Base-by-base conservation (phyloP, 345 rosid genomes). In the Citropsis articulata region DNA sequence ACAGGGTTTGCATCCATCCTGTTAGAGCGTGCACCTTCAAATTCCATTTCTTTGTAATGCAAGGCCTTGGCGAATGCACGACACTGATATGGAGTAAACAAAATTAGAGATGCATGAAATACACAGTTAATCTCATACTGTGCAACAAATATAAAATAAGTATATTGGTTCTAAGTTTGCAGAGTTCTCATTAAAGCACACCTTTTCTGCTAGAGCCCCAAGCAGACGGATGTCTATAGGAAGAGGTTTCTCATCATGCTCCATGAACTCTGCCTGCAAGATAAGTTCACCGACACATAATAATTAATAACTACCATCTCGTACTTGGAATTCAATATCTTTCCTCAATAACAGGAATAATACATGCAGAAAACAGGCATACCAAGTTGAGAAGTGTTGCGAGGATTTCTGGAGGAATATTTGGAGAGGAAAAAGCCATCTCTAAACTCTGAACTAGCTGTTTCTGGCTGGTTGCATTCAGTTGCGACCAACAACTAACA, bases 201-300 rank as follows among this genome's bases (percentile, higher is more conserved):
- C 99, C 97, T 96, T 96, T 83, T 96, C 99, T 71, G 99, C 99
- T 79, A 96, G 97, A 77, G 99, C 99, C 66, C 97, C 98, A 84
- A 96, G 98, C 35, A 96, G 94, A 79, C 99, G 95, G 73, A 96
- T 96, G 84, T 96, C 99, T 77, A 96, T 96, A 69, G 99, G 99
- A 82, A 96, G 98, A 84, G 91, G 97, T 80, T 91, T 96, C 86
- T 96, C 99, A 80, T 92, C 99, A 84, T 90, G 98, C 79, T 96
- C 99, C 99, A 96, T 96, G 88, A 96, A 94, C 88, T 96, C 99
- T 31, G 99, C 99, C 99, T 96, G 86, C 80, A 86, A 71, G 65
- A 66, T 50, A 62, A 81, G 65, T 77, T 79, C 8, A 48, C 50
- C n/a, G 63, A 68, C 33, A 45, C 35, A 40, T 60, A 25, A 53